A percentile compares a stretch with the other conserved stretches of the same genome.
Evolutionary conservation across 1,139 yeast genomes (phyloP).

Genomic region (Saccharomyces pastorianus): DNA sequence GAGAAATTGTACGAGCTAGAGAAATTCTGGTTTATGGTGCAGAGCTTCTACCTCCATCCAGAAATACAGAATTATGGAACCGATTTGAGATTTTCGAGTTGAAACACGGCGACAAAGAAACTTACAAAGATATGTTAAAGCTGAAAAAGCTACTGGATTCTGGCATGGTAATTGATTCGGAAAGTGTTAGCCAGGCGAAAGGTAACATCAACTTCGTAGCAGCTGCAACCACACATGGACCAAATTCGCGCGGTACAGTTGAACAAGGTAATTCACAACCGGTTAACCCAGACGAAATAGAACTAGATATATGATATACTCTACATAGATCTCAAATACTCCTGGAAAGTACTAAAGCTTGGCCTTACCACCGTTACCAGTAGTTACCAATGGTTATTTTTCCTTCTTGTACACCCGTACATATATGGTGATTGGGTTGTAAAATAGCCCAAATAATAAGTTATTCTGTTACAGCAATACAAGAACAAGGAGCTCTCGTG

Average conservation of each 20-base stretch:
- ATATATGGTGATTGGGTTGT: too few species aligned
- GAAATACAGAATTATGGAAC: constrained; percentile 41
- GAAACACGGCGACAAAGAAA: constrained; percentile 57
- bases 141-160: constrained; percentile 48
- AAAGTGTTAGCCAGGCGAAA: constrained; percentile 27
- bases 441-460: too few species aligned
- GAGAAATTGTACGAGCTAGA: constrained; percentile 44
- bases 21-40: constrained; percentile 46
- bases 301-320: constrained; percentile 38
- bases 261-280: not conserved
- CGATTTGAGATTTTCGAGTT: constrained; percentile 72
- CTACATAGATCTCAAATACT: not conserved
- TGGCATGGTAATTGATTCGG: constrained; percentile 35
- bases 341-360: too few species aligned
- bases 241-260: not conserved
- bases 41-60: constrained; percentile 39
- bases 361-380: too few species aligned
- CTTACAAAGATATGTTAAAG: constrained; percentile 71
- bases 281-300: constrained; percentile 59
- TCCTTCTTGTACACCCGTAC: too few species aligned
- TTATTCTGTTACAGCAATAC: too few species aligned
- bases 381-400: too few species aligned
- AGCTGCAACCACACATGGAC: constrained; percentile 17
- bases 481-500: too few species aligned
- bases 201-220: constrained; percentile 45